Percentiles rank a stretch among this genome's conserved stretches.
phyloP scores from a whole-genome alignment of 2,329 filamentous ascomycete genomes.

The Neophaeococcomyces aloes region DNA sequence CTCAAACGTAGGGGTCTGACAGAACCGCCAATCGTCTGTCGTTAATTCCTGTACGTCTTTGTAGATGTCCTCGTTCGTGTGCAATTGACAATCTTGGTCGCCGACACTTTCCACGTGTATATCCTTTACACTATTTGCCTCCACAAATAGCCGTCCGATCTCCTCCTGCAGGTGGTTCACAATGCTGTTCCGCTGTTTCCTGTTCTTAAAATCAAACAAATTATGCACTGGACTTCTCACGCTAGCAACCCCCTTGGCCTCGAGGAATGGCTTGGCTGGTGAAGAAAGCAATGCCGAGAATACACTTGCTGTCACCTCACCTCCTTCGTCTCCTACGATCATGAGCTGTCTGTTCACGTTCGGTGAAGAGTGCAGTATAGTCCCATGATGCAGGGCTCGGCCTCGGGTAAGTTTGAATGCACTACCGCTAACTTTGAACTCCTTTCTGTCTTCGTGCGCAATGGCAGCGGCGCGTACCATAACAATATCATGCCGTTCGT shows the following conservation, averaged over 20 bases:
- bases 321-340: constrained; percentile 22
- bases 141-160: constrained; percentile 9
- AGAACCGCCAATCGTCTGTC: constrained; percentile 18
- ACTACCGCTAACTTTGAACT: constrained; percentile 80
- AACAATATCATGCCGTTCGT: constrained; percentile 88
- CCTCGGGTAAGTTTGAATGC: constrained; percentile 83
- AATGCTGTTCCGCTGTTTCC: constrained; percentile 7
- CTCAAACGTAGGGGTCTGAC: constrained; percentile 19
- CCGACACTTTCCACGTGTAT: constrained; percentile 10
- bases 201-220: constrained; percentile 36
- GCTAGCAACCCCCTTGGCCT: constrained; percentile 78
- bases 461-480: constrained; percentile 30
- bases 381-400: constrained; percentile 84
- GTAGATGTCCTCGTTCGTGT: constrained; percentile 10
- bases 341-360: constrained; percentile 43
- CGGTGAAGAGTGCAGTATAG: constrained; percentile 68
- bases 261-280: constrained; percentile 66
- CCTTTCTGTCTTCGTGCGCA: constrained; percentile 22
- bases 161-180: constrained; percentile 11
- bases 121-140: constrained; percentile 13
- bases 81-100: constrained; percentile 7
- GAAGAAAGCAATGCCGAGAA: constrained; percentile 65
- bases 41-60: constrained; percentile 14
- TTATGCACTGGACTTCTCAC: constrained; percentile 78
- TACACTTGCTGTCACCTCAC: background rate